These are phyloP conservation scores for Calonectria hawksworthii DNA, from an alignment of 2,329 filamentous ascomycete species.

Conservation along the genomic window DNA sequence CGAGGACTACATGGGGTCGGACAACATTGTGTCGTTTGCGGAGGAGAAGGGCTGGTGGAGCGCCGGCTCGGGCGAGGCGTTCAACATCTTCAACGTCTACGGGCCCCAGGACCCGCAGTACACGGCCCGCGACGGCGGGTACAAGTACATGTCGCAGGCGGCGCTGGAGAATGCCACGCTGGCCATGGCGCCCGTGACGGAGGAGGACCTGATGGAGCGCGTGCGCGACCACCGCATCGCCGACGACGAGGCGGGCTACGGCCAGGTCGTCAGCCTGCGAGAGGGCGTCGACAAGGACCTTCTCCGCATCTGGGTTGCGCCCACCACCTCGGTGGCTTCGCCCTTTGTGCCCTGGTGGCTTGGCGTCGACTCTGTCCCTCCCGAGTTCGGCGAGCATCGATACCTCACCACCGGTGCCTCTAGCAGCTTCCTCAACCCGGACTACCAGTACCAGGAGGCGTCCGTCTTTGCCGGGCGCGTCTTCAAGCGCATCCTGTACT, in stretches of 20 bases:
- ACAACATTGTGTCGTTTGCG: conserved; percentile 41
- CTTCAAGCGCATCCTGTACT: conserved; percentile 40
- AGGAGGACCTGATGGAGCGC: conserved; percentile 40
- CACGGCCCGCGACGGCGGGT: conserved; percentile 41
- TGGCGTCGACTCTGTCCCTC: conserved; percentile 35
- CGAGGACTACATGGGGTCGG: conserved; percentile 34
- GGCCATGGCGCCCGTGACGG: conserved; percentile 37
- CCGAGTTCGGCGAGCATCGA: conserved; percentile 38
- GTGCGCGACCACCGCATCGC: conserved; percentile 40
- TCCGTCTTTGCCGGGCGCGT: conserved; percentile 40
- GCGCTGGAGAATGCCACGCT: conserved; percentile 39
- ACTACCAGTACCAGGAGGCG: conserved; percentile 41
- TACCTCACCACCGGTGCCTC: conserved; percentile 41
- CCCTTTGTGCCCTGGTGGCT: conserved; percentile 44
- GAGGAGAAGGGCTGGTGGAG: conserved; percentile 43
- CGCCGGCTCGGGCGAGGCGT: conserved; percentile 31
- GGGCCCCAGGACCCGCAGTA: conserved; percentile 39
- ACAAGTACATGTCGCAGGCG: conserved; percentile 43
- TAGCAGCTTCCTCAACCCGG: conserved; percentile 41
- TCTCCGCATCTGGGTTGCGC: conserved; percentile 41
- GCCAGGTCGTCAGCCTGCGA: conserved; percentile 37
- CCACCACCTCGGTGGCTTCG: conserved; percentile 33
- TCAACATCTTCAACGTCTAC: conserved; percentile 42
- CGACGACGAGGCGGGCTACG: conserved; percentile 41
- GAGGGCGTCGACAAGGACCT: conserved; percentile 34